Evolutionary conservation across 371 early-diverging fungal species (phyloP).

Genomic region (Lichtheimia corymbifera): DNA sequence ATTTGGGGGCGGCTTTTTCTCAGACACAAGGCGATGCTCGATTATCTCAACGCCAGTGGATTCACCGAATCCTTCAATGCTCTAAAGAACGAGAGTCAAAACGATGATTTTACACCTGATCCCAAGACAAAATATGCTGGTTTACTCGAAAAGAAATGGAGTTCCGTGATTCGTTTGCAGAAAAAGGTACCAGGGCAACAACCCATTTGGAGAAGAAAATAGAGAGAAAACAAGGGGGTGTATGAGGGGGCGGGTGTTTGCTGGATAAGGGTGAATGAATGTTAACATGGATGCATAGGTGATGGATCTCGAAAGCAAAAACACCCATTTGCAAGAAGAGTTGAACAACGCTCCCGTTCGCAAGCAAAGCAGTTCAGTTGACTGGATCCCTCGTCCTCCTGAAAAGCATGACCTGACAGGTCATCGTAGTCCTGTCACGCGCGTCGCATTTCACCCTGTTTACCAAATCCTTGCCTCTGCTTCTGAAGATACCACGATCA

Average conservation of each 20-base stretch:
- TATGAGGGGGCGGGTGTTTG: not conserved
- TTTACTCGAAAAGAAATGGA: conserved; percentile 94
- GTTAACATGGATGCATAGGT: conserved; percentile 50
- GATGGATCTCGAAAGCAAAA: conserved; percentile 85
- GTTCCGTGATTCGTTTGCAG: conserved; percentile 87
- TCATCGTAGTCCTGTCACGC: conserved; percentile 82
- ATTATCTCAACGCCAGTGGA: conserved; percentile 79
- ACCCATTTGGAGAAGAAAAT: conserved; percentile 59
- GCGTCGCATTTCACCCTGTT: conserved; percentile 87
- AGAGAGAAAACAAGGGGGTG: not conserved
- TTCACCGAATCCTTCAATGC: conserved; percentile 67
- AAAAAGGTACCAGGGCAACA: conserved; percentile 65
- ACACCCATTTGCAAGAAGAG: conserved; percentile 77
- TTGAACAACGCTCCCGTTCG: conserved; percentile 66
- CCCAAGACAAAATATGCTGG: conserved; percentile 82
- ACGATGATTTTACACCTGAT: conserved; percentile 72
- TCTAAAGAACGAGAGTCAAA: conserved; percentile 73
- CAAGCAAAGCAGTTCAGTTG: conserved; percentile 61
- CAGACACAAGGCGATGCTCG: conserved; percentile 83
- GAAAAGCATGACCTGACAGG: conserved; percentile 71
- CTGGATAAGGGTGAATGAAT: too few species aligned
- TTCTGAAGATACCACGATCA: conserved; percentile 89
- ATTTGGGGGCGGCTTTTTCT: not conserved
- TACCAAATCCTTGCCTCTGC: conserved; percentile 84
- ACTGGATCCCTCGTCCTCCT: conserved; percentile 87